Percentiles rank a stretch among this genome's conserved stretches.
Conservation (phyloP, 495 filamentous ascomycete genomes). For the Astrocystis sublimbata region DNA sequence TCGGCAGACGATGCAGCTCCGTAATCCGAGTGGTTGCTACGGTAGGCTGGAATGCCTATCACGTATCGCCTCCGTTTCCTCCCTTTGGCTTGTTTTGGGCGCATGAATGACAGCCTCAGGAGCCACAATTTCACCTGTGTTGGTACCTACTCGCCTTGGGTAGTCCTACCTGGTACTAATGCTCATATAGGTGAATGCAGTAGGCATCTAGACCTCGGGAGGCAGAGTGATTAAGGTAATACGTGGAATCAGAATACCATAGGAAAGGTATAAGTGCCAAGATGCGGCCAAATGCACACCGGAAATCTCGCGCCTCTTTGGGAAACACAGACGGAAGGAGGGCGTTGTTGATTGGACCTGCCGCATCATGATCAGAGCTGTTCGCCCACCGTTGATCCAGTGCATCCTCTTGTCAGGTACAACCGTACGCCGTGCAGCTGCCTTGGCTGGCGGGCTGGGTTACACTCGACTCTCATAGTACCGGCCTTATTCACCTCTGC, state of each 20-base stretch:
- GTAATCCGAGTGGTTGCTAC: not conserved
- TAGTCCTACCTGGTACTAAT: too few species aligned
- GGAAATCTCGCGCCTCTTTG: not conserved
- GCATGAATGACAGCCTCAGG: slow-evolving; percentile 1
- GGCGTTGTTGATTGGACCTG: slow-evolving; percentile 2
- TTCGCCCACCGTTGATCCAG: slow-evolving; percentile 7
- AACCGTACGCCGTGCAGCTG: not conserved
- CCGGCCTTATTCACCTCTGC: not conserved
- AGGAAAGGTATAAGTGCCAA: too few species aligned
- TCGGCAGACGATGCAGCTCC: not conserved
- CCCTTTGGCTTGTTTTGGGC: not conserved
- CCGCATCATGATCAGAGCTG: not conserved
- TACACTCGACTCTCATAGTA: not conserved
- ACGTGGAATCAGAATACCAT: too few species aligned
- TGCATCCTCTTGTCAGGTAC: slow-evolving; percentile 6
- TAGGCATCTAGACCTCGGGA: not conserved
- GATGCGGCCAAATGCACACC: too few species aligned
- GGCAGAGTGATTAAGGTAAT: too few species aligned
- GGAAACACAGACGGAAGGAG: not conserved
- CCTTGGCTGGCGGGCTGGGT: too few species aligned
- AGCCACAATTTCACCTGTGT: too few species aligned
- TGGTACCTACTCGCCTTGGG: too few species aligned
- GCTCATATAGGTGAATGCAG: not conserved
- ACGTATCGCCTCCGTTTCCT: not conserved
- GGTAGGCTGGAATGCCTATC: not conserved